Base-by-base conservation (phyloP, 805 yeast species). In the Yarrowia phangngaensis region DNA sequence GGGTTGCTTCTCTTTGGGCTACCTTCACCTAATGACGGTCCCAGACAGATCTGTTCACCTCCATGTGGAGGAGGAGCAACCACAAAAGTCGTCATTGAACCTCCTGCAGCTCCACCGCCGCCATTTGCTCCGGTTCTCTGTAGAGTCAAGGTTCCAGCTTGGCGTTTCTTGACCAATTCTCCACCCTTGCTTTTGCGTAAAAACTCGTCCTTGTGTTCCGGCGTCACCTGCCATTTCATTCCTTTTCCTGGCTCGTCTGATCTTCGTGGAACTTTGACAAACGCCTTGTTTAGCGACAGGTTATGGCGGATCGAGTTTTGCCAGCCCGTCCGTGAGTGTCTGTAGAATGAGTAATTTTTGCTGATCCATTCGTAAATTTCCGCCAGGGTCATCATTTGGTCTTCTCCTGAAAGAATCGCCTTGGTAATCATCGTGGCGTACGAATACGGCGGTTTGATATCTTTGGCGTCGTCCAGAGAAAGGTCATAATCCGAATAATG, bases 341-440 rank as follows among this genome's bases (percentile, higher is more conserved):
- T 78, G 65, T 92, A 92, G 65, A 84, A 92, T 28, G 97, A 89
- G 65, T 88, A 92, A 61, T 83, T 89, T 22, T 78, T 66, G 4
- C 92, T 70, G 50, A 92, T 92, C 87, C 95, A 92, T 56, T 79
- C 82, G 65, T 92, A 92, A 50, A 92, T 92, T 60, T 92, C 97
- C 1, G 95, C 78, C 57, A 92, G 68, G 11, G 96, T 84, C 72
- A 90, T 73, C 32, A 85, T 86, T 32, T 95, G 95, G 53, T 89
- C 95, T 1, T 76, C 74, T 49, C 87, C 84, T 6, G 95, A 85
- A 56, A 92, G 68, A 19, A 92, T 92, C 0, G 97, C 96, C 64
- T 92, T 97, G 3, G 98, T 88, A 56, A 92, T 92, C 97, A 92
- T 89, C 1, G 97, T 90, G 0, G 98, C 97, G 63, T 92, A 92